A percentile compares a stretch with the other conserved stretches of the same genome.
Evolutionary conservation across 352 stramenopile genomes (phyloP).

Genomic region (Paralagenidium karlingii): DNA sequence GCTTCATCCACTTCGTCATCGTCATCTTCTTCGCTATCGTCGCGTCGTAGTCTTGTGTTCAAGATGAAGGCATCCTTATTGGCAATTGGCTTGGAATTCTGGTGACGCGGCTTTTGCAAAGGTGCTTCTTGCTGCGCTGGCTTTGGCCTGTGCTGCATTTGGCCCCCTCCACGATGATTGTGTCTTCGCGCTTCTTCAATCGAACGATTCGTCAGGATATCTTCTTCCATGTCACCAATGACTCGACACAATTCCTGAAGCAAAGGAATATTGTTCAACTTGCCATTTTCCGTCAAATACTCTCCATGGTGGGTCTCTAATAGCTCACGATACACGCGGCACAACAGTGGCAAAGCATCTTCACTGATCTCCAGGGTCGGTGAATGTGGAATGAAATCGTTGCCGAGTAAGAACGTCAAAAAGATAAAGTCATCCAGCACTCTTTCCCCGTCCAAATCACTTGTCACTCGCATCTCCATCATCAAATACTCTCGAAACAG

Average conservation of each 20-base stretch:
- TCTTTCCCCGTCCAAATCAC: conserved; percentile 69
- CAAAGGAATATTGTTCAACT: conserved; percentile 82
- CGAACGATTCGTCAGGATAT: conserved; percentile 81
- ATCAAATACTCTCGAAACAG: conserved; percentile 97
- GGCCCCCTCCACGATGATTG: conserved; percentile 1
- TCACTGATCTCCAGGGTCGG: conserved; percentile 98
- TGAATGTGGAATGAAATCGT: conserved; percentile 99
- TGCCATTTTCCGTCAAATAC: conserved; percentile 88
- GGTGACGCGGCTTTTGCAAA: conserved; percentile 6
- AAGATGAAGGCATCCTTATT: conserved; percentile 30
- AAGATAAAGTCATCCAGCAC: conserved; percentile 99
- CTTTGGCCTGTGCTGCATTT: conserved; percentile 7
- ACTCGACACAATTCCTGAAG: conserved; percentile 88
- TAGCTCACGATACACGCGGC: conserved; percentile 86
- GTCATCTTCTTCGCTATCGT: not conserved
- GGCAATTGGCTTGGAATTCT: conserved; percentile 15
- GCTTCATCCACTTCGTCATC: not conserved
- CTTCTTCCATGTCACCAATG: conserved; percentile 90
- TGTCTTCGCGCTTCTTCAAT: conserved; percentile 22
- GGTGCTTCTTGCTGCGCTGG: conserved; percentile 17
- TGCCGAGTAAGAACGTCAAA: conserved; percentile 98
- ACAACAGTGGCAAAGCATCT: conserved; percentile 93
- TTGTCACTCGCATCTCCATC: conserved; percentile 87
- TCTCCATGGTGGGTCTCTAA: conserved; percentile 68
- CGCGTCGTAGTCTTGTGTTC: conserved; percentile 26